Percentiles rank a stretch among this genome's conserved stretches.
phyloP scores from a whole-genome alignment of 805 yeast species.

The Saturnispora halmiae region DNA sequence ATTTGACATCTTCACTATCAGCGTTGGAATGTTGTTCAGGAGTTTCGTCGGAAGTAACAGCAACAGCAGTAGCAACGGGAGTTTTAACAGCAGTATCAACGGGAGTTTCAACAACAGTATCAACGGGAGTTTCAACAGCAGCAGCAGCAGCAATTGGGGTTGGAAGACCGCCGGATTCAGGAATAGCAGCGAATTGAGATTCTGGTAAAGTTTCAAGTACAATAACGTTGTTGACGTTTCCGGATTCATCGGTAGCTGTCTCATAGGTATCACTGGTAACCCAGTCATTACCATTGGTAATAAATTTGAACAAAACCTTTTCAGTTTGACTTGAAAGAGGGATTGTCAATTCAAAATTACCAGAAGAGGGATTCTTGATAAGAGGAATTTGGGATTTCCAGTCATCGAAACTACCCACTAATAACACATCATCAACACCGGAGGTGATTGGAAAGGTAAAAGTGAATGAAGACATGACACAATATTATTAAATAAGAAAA shows the following conservation, averaged over 20 bases:
- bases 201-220: no score
- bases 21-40: slow-evolving; percentile 12
- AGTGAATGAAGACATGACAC: neutral
- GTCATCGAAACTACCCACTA: slow-evolving; percentile 52
- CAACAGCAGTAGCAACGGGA: slow-evolving; percentile 17
- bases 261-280: slow-evolving; percentile 32
- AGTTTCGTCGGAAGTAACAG: neutral
- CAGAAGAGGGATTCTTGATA: slow-evolving; percentile 35
- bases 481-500: no score
- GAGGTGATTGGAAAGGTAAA: slow-evolving; percentile 3
- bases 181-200: slow-evolving; percentile 29
- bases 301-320: slow-evolving; percentile 40
- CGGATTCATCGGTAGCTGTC: slow-evolving; percentile 39
- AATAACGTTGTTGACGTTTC: slow-evolving; percentile 45
- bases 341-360: slow-evolving; percentile 26
- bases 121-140: slow-evolving; percentile 3
- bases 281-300: slow-evolving; percentile 53
- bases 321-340: slow-evolving; percentile 20
- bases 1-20: slow-evolving; percentile 13
- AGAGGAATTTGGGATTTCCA: slow-evolving; percentile 45
- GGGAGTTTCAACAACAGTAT: slow-evolving; percentile 6
- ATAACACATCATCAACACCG: slow-evolving; percentile 32
- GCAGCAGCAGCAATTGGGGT: slow-evolving; percentile 15
- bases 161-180: slow-evolving; percentile 31
- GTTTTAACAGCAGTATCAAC: slow-evolving; percentile 17